Evolutionary conservation across 1,284 basidiomycete species (phyloP).

Genomic region (Polyporus tsugae): DNA sequence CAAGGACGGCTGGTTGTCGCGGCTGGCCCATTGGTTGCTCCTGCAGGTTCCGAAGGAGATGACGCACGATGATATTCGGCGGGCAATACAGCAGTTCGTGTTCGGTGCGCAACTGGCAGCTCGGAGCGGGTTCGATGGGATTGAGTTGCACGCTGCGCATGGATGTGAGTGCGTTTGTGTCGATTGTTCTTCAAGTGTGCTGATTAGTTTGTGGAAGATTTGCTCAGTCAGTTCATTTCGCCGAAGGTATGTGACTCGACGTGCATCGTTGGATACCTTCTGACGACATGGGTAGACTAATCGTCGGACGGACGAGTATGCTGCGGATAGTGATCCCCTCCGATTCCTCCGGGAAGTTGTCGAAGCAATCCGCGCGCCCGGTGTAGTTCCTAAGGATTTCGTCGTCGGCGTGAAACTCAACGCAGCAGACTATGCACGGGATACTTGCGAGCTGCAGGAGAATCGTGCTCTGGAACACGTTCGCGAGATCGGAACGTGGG

Average conservation of each 20-base stretch:
- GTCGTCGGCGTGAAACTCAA: conserved; percentile 89
- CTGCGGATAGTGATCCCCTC: conserved; percentile 56
- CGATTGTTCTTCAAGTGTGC: conserved; percentile 2
- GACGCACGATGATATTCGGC: conserved; percentile 66
- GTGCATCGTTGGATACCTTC: not conserved
- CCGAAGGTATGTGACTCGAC: conserved; percentile 63
- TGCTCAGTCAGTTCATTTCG: conserved; percentile 87
- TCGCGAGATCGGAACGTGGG: conserved; percentile 67
- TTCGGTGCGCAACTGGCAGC: conserved; percentile 73
- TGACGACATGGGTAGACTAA: conserved; percentile 67
- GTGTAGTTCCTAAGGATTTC: conserved; percentile 65
- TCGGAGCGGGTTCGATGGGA: conserved; percentile 85
- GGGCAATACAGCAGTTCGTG: conserved; percentile 74
- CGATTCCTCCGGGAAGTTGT: conserved; percentile 75
- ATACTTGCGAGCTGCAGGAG: conserved; percentile 40
- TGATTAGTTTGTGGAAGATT: conserved; percentile 55
- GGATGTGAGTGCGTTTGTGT: conserved; percentile 67
- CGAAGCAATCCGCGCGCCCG: conserved; percentile 58
- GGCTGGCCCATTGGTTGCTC: conserved; percentile 55
- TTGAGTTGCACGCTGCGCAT: conserved; percentile 90
- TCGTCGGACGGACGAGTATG: conserved; percentile 70
- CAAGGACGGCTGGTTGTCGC: conserved; percentile 41
- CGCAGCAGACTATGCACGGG: conserved; percentile 80
- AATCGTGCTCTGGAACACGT: conserved; percentile 74
- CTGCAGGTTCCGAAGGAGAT: conserved; percentile 76